Conservation (phyloP, 331 rosid genomes). For the Erythrophleum ivorense region DNA sequence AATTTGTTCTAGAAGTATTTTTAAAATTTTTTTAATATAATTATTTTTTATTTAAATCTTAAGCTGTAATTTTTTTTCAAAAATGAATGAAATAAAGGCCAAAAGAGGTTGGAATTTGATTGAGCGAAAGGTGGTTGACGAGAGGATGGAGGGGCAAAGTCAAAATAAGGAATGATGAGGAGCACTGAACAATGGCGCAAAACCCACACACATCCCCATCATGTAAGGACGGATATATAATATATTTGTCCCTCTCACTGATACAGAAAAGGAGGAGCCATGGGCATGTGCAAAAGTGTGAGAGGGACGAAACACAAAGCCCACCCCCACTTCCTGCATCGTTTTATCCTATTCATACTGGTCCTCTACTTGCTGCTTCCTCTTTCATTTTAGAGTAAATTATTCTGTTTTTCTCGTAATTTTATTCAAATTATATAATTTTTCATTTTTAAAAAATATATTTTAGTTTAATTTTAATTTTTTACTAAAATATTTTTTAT, state of each 20-base stretch:
- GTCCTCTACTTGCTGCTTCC: conserved; percentile 42
- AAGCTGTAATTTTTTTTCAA: too few species aligned
- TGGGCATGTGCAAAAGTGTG: conserved; percentile 41
- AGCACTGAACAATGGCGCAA: not conserved
- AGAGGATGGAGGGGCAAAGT: not conserved
- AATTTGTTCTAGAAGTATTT: too few species aligned
- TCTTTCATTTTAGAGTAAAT: not conserved
- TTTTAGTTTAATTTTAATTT: too few species aligned
- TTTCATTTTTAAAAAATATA: too few species aligned
- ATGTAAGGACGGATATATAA: not conserved
- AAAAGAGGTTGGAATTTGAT: too few species aligned
- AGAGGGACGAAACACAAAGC: conserved; percentile 45
- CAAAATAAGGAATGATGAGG: not conserved
- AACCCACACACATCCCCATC: too few species aligned
- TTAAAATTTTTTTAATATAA: too few species aligned
- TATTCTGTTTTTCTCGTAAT: too few species aligned
- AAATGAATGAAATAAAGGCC: too few species aligned
- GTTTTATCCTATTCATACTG: conserved; percentile 52
- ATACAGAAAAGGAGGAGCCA: not conserved
- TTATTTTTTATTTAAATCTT: too few species aligned
- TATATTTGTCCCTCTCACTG: not conserved
- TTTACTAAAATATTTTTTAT: too few species aligned
- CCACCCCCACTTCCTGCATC: conserved; percentile 25
- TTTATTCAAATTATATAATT: too few species aligned
- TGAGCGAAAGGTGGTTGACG: not conserved